Percentiles rank a stretch among this genome's conserved stretches.
Evolutionary conservation across 768 basidiomycete species (phyloP).

Genomic region (Tubosaeta sp.): DNA sequence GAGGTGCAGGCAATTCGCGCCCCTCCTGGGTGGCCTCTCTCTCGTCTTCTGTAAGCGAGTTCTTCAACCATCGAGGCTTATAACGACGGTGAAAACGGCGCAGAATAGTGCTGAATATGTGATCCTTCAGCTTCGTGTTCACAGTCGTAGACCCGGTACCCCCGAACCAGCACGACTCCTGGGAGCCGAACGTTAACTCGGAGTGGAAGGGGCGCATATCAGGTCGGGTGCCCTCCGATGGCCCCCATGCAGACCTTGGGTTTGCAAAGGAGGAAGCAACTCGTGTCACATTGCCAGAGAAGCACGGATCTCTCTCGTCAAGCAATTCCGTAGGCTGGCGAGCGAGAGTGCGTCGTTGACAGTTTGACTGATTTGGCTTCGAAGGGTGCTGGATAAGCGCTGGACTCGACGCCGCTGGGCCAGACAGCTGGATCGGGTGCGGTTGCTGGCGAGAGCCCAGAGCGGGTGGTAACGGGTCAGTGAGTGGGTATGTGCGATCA

Average conservation of each 20-base stretch:
- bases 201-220: slow-evolving; percentile 39
- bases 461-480: slow-evolving; percentile 28
- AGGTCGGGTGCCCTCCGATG: slow-evolving; percentile 30
- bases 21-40: slow-evolving; percentile 45
- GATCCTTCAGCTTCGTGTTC: slow-evolving; percentile 92
- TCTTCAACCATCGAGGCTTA: slow-evolving; percentile 30
- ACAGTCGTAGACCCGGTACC: slow-evolving; percentile 92
- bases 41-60: slow-evolving; percentile 52
- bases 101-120: slow-evolving; percentile 88
- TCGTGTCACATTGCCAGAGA: slow-evolving; percentile 34
- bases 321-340: slow-evolving; percentile 36
- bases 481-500: slow-evolving; percentile 47
- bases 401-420: slow-evolving; percentile 66
- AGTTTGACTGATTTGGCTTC: slow-evolving; percentile 3
- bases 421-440: slow-evolving; percentile 40
- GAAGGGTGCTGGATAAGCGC: slow-evolving; percentile 45
- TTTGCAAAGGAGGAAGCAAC: slow-evolving; percentile 27
- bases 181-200: slow-evolving; percentile 32
- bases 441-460: slow-evolving; percentile 33
- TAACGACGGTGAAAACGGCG: slow-evolving; percentile 61
- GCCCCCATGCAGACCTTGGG: slow-evolving; percentile 14
- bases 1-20: slow-evolving; percentile 12
- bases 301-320: slow-evolving; percentile 42
- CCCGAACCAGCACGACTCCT: slow-evolving; percentile 58
- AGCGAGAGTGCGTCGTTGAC: slow-evolving; percentile 40